Evolutionary conservation across 257 asterid genomes (phyloP).

Genomic region (Leptodermis oblonga): DNA sequence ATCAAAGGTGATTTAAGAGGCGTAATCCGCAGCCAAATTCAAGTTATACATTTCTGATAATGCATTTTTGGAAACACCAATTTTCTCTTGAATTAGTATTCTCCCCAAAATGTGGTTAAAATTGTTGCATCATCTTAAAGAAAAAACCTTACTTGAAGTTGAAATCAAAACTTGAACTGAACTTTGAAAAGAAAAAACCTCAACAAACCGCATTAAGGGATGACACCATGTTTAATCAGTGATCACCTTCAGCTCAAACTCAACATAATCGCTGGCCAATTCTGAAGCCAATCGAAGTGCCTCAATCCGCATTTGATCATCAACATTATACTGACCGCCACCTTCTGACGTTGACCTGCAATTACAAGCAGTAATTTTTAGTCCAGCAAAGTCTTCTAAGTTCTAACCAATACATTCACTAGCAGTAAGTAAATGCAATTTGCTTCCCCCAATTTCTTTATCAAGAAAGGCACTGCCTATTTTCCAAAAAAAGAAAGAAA

Average conservation of each 20-base stretch:
- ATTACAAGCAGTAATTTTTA: conserved; percentile 5
- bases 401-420: background rate
- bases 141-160: no score
- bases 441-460: background rate
- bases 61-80: background rate
- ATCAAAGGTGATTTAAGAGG: background rate
- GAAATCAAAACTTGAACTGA: background rate
- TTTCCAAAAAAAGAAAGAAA: no score
- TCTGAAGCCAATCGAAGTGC: conserved; percentile 46
- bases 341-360: conserved; percentile 42
- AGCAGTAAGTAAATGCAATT: background rate
- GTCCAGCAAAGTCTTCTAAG: background rate
- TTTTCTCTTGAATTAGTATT: background rate
- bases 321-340: conserved; percentile 21
- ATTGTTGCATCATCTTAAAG: background rate
- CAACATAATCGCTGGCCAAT: conserved; percentile 60
- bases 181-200: no score
- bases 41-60: background rate
- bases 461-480: no score
- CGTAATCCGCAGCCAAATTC: background rate
- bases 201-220: background rate
- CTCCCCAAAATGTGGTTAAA: background rate
- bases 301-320: conserved; percentile 29
- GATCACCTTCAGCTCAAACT: conserved; percentile 50
- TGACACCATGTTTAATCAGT: background rate